Evolutionary conservation across 257 asterid genomes (phyloP).

Genomic region (Fraxinus americana): DNA sequence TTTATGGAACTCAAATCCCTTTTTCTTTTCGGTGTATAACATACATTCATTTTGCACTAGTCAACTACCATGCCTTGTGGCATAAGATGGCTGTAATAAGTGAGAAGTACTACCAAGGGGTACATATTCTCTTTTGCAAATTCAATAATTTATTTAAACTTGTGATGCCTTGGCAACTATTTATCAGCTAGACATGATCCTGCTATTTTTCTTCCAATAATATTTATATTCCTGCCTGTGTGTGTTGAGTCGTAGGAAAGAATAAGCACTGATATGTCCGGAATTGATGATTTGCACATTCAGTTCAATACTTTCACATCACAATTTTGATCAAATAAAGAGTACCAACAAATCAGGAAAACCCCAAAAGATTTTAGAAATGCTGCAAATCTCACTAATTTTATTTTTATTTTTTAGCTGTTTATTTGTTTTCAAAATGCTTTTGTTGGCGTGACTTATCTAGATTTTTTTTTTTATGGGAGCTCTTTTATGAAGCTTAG

Average conservation of each 20-base stretch:
- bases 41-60: neutral
- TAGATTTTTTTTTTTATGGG: too few relatives aligned
- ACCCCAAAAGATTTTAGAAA: neutral
- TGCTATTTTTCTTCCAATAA: neutral
- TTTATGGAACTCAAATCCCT: neutral
- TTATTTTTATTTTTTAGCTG: neutral
- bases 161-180: neutral
- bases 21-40: neutral
- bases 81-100: neutral
- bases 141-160: neutral
- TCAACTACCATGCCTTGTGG: neutral
- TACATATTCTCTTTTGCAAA: neutral
- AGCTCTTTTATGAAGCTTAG: constrained; percentile 2
- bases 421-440: neutral
- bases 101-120: neutral
- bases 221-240: neutral
- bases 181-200: neutral
- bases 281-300: neutral
- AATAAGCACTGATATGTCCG: neutral
- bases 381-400: neutral
- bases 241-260: neutral
- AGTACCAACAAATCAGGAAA: neutral
- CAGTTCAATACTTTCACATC: neutral
- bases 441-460: neutral
- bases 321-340: neutral